Conservation (phyloP, 2,329 filamentous ascomycete species). For the Xylariaceae sp. region DNA sequence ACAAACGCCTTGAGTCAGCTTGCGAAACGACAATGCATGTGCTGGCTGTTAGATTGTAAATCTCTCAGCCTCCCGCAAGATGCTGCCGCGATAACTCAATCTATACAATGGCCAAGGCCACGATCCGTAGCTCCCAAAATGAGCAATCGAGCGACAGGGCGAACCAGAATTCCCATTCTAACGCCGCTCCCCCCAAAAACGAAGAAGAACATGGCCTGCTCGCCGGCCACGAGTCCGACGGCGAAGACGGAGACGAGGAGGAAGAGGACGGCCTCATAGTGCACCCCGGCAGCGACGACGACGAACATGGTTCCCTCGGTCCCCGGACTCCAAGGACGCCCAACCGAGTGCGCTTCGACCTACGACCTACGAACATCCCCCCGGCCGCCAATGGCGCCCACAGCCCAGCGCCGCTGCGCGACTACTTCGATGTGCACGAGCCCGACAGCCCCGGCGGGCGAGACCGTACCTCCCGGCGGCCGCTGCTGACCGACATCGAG, state of each 20-base stretch:
- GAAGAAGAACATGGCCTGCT: conserved; percentile 50
- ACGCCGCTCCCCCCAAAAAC: conserved; percentile 35
- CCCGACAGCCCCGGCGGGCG: conserved; percentile 41
- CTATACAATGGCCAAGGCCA: conserved; percentile 52
- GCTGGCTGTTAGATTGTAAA: conserved; percentile 7
- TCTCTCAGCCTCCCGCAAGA: conserved; percentile 37
- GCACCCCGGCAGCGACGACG: conserved; percentile 28
- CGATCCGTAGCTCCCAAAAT: conserved; percentile 38
- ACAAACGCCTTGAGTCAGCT: conserved; percentile 4
- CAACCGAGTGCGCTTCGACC: conserved; percentile 70
- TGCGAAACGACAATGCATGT: neutral
- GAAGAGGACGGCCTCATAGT: conserved; percentile 36
- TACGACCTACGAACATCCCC: conserved; percentile 43
- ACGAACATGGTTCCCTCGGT: conserved; percentile 18
- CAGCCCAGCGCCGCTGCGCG: conserved; percentile 21
- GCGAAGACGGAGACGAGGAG: conserved; percentile 27
- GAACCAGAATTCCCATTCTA: conserved; percentile 17
- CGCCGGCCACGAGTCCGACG: conserved; percentile 37
- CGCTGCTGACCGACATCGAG: conserved; percentile 74
- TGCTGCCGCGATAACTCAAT: conserved; percentile 49
- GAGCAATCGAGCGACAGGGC: conserved; percentile 32
- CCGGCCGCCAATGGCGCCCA: conserved; percentile 34
- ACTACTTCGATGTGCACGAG: conserved; percentile 43
- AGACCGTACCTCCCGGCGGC: conserved; percentile 55
- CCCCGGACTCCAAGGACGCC: conserved; percentile 59